Evolutionary conservation across 1,284 basidiomycete species (phyloP).

Genomic region (Chalciporus sp.): DNA sequence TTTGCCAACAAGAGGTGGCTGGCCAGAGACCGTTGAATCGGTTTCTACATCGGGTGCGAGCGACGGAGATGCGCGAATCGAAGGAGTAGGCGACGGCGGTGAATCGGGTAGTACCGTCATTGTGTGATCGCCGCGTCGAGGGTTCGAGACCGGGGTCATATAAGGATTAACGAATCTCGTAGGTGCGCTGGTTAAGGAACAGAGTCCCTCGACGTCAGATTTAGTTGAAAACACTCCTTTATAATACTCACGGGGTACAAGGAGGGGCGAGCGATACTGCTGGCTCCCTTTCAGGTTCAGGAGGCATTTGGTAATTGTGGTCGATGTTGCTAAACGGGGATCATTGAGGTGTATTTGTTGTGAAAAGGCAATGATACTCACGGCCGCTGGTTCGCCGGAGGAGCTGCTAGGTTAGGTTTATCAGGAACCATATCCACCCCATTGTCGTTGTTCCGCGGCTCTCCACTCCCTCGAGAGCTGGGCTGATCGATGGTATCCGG

Average conservation of each 20-base stretch:
- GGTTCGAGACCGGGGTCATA: slow-evolving; percentile 29
- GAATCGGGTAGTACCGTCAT: not conserved
- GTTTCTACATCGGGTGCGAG: not conserved
- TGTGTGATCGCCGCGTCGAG: slow-evolving; percentile 10
- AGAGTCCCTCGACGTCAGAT: not conserved
- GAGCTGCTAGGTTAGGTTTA: not conserved
- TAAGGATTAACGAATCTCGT: slow-evolving; percentile 25
- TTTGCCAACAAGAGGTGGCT: not conserved
- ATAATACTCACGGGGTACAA: slow-evolving; percentile 23
- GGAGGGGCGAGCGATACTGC: not conserved
- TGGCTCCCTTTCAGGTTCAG: not conserved
- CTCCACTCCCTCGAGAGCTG: not conserved
- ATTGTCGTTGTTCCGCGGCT: not conserved
- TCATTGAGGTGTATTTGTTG: not conserved
- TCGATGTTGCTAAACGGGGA: not conserved
- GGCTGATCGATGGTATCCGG: not conserved
- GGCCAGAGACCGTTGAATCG: too few relatives aligned
- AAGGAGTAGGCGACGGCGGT: slow-evolving; percentile 18
- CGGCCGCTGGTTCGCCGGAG: slow-evolving; percentile 3
- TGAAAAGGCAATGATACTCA: slow-evolving; percentile 6
- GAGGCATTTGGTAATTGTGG: not conserved
- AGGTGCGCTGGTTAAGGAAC: slow-evolving; percentile 13
- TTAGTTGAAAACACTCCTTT: not conserved
- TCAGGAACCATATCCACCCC: not conserved
- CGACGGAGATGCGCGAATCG: not conserved